phyloP scores from a whole-genome alignment of 441 rosid species.

The Heliophila coronopifolia region DNA sequence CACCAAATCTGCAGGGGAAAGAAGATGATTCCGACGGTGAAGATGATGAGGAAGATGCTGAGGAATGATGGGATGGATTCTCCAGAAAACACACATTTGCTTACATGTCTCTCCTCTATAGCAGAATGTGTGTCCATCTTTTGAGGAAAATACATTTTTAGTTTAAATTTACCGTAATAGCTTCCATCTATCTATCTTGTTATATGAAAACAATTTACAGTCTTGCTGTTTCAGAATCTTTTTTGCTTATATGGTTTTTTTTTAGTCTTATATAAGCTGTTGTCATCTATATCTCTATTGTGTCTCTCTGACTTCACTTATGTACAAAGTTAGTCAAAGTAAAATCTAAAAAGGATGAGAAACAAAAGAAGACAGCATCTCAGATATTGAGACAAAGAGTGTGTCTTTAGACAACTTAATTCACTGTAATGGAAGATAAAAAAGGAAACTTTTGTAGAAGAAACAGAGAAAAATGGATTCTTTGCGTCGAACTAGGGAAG shows the following conservation, averaged over 20 bases:
- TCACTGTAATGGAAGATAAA: slow-evolving; percentile 25
- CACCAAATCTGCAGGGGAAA: slow-evolving; percentile 40
- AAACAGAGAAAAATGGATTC: slow-evolving; percentile 1
- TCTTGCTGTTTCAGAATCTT: too few species aligned
- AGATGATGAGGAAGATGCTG: slow-evolving; percentile 54
- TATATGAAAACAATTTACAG: slow-evolving; percentile 4
- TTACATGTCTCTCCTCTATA: slow-evolving; percentile 30
- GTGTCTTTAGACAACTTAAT: slow-evolving; percentile 17
- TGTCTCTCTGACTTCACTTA: too few species aligned
- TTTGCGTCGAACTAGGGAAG: slow-evolving; percentile 11
- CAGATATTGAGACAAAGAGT: slow-evolving; percentile 27
- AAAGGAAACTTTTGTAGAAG: neutral
- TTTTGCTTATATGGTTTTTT: too few species aligned
- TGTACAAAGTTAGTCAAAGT: too few species aligned
- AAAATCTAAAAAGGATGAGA: too few species aligned
- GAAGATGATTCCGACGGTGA: slow-evolving; percentile 61
- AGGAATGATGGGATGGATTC: slow-evolving; percentile 37
- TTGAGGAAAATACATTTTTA: too few species aligned
- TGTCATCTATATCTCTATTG: too few species aligned
- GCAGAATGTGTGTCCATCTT: too few species aligned
- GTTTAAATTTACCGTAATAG: too few species aligned
- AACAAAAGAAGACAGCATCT: too few species aligned
- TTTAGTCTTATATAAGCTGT: too few species aligned
- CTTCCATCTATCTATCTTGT: too few species aligned
- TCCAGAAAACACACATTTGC: slow-evolving; percentile 22